Evolutionary conservation across 352 stramenopile genomes (phyloP), one percentile per base, ranked within the genome.

Genomic region (Pythium phragmiticola): DNA sequence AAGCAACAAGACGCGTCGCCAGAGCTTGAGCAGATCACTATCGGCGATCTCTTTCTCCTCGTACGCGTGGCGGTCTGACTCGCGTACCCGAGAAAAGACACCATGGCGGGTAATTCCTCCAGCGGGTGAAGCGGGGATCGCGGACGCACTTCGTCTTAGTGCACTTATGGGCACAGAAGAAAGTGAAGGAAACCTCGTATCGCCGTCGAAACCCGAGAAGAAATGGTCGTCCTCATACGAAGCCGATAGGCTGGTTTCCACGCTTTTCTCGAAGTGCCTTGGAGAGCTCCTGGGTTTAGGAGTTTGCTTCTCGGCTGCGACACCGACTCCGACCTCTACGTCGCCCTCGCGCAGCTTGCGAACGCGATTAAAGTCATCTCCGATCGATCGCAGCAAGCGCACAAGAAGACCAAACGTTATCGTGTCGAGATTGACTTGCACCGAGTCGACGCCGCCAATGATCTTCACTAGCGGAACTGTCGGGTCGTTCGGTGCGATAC

Each of bases 401-500:
- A 90, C 62, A 46, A 95, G 47, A 2, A 81, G 74, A 14, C 72
- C 70, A 50, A 90, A 94, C 54, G 69, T 89, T 30, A 68, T 69
- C 13, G 77, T 71, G 3, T 83, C 89, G n/a, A 95, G 61, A 65
- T 90, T 91, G 30, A 94, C 41, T 26, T 83, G 76, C 14, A 95
- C 77, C 33, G 71, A 85, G 33, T 89, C 75, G 8, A 95, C 74
- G 9, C 77, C 79, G 30, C 87, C 87, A 56, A 85, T 77, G 14
- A 94, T 60, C 57, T 94, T 95, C 9, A 93, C 52, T 13, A 95
- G 72, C 39, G 87, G 81, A 51, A 92, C 87, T 8, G 78, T 89
- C 1, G 83, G 84, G 43, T 95, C 87, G 65, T 89, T 81, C 3
- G 84, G 81, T 5, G 84, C 78, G 8, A 95, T 82, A 37, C 87